Evolutionary conservation across 2,329 filamentous ascomycete genomes (phyloP).

Genomic region (Macroventuria anomochaeta): DNA sequence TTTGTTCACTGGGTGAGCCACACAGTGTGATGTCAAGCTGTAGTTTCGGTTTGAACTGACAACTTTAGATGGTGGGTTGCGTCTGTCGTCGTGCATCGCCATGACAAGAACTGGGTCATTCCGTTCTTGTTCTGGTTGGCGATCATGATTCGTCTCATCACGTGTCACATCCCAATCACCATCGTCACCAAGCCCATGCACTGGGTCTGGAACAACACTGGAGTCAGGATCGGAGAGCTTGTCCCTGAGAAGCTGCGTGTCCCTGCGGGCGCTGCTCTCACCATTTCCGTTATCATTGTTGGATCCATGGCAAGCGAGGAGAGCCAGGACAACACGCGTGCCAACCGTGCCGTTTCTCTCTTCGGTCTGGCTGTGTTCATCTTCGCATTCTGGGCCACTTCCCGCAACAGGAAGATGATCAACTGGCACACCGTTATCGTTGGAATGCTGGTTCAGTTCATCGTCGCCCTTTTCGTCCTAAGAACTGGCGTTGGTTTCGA

Average conservation of each 20-base stretch:
- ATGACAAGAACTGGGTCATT: conserved; percentile 80
- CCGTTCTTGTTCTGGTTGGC: conserved; percentile 82
- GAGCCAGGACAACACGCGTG: conserved; percentile 75
- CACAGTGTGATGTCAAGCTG: conserved; percentile 11
- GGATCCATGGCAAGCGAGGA: conserved; percentile 78
- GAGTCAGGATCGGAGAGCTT: conserved; percentile 62
- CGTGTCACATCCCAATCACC: conserved; percentile 73
- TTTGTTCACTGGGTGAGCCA: conserved; percentile 60
- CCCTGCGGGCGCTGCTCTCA: conserved; percentile 66
- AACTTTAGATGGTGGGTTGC: conserved; percentile 74
- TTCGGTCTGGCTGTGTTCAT: conserved; percentile 79
- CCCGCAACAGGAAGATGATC: conserved; percentile 67
- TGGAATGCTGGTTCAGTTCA: conserved; percentile 86
- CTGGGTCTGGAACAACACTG: conserved; percentile 71
- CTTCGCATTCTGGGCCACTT: conserved; percentile 71
- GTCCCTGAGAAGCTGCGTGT: conserved; percentile 72
- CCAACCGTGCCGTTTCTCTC: conserved; percentile 79
- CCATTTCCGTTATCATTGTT: conserved; percentile 76
- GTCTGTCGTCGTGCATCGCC: conserved; percentile 72
- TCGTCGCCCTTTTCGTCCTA: conserved; percentile 87
- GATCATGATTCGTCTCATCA: conserved; percentile 75
- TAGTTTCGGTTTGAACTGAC: conserved; percentile 28
- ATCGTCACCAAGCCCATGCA: conserved; percentile 71
- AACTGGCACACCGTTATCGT: conserved; percentile 69
- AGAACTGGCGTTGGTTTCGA: conserved; percentile 80